These are phyloP conservation scores for Abelmoschus esculentus DNA, from an alignment of 345 rosid species.

Conservation along the genomic window DNA sequence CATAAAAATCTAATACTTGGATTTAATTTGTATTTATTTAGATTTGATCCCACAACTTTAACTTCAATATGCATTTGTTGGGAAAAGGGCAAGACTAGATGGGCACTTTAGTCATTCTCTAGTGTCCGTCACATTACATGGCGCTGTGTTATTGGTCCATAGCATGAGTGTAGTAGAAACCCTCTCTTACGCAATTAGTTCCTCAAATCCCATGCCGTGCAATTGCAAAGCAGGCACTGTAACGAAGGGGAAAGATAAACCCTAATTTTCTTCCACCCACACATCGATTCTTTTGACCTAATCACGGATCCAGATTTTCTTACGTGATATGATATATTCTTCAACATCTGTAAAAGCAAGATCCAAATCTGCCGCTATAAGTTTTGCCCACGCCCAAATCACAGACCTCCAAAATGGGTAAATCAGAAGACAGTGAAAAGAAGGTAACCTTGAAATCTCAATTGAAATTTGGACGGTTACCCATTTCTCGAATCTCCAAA, in stretches of 20 bases:
- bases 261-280: not conserved
- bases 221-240: not conserved
- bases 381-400: conserved; percentile 27
- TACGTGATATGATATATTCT: too few relatives aligned
- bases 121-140: not conserved
- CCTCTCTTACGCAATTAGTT: not conserved
- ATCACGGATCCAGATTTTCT: too few relatives aligned
- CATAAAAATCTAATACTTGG: too few relatives aligned
- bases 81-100: too few relatives aligned
- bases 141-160: not conserved
- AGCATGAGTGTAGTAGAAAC: not conserved
- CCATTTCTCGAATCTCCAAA: conserved; percentile 2
- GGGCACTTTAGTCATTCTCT: not conserved
- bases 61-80: too few relatives aligned
- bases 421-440: conserved; percentile 44
- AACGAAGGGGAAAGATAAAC: not conserved
- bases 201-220: not conserved
- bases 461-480: conserved; percentile 12
- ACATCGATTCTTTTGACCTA: too few relatives aligned
- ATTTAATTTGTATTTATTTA: too few relatives aligned
- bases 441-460: conserved; percentile 25
- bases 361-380: conserved; percentile 34
- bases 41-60: too few relatives aligned
- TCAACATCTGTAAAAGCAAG: conserved; percentile 12
- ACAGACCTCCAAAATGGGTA: conserved; percentile 37